Conservation (phyloP, 371 early-diverging fungal genomes). For the Mortierella sp. region DNA sequence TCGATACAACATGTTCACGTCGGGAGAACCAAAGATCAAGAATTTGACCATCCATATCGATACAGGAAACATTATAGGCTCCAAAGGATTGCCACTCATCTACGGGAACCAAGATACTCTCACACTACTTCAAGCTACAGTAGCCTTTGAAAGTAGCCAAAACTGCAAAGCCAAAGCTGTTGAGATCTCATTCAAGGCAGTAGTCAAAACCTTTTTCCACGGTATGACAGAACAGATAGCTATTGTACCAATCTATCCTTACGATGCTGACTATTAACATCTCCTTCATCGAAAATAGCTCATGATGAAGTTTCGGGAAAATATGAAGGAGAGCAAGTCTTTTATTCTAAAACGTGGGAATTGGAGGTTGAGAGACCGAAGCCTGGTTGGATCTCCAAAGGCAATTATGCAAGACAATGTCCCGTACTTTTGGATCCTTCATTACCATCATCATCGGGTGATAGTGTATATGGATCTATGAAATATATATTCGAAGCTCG, state of each 20-base stretch:
- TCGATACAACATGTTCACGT: conserved; percentile 10
- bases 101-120: conserved; percentile 25
- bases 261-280: background rate
- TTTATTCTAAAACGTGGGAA: conserved; percentile 24
- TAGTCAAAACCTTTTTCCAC: conserved; percentile 9
- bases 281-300: conserved; percentile 7
- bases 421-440: conserved; percentile 26
- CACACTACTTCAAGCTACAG: conserved; percentile 12
- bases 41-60: conserved; percentile 26
- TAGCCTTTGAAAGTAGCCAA: conserved; percentile 28
- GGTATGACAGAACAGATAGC: conserved; percentile 1
- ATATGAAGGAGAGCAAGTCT: conserved; percentile 24
- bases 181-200: conserved; percentile 35
- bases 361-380: conserved; percentile 29
- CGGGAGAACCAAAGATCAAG: conserved; percentile 23
- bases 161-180: conserved; percentile 25
- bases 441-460: conserved; percentile 23
- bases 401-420: conserved; percentile 26
- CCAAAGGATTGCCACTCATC: conserved; percentile 25
- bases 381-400: conserved; percentile 31
- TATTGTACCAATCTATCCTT: background rate
- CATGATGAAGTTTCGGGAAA: conserved; percentile 20
- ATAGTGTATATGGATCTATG: conserved; percentile 24
- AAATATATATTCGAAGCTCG: conserved; percentile 34
- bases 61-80: conserved; percentile 25